These are phyloP conservation scores for Russula compacta DNA, from an alignment of 768 basidiomycete genomes.

Conservation along the genomic window DNA sequence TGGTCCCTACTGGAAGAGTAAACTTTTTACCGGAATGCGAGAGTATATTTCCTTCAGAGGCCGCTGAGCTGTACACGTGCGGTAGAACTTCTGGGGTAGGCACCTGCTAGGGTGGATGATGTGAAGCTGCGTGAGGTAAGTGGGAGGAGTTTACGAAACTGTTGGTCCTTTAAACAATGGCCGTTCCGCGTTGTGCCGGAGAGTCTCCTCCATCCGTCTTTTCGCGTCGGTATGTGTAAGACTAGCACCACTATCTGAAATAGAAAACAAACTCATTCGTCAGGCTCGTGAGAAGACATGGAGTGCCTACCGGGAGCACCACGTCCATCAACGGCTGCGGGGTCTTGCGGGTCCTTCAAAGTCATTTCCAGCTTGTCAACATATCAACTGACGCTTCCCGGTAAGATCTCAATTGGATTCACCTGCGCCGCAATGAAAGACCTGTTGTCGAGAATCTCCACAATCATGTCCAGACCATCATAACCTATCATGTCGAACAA, in stretches of 20 bases:
- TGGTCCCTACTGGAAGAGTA: conserved; percentile 76
- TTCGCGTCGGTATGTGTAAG: conserved; percentile 30
- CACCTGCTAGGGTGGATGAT: conserved; percentile 30
- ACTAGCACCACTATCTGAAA: conserved; percentile 3
- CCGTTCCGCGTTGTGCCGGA: conserved; percentile 53
- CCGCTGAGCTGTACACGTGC: conserved; percentile 75
- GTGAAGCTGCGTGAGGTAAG: neutral
- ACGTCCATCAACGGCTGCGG: neutral
- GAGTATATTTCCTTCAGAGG: conserved; percentile 51
- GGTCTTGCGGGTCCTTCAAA: neutral
- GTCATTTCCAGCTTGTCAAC: conserved; percentile 10
- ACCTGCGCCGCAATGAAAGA: conserved; percentile 41
- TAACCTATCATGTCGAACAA: conserved; percentile 76
- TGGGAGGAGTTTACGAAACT: conserved; percentile 29
- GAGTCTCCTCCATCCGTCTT: conserved; percentile 49
- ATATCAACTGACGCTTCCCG: neutral
- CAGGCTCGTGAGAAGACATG: neutral
- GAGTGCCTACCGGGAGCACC: neutral
- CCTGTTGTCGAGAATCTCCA: conserved; percentile 58
- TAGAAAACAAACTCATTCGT: neutral
- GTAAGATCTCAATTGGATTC: conserved; percentile 11
- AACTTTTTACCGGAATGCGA: conserved; percentile 72
- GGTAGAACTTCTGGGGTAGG: conserved; percentile 59
- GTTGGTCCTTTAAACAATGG: conserved; percentile 52
- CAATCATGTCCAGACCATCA: conserved; percentile 72